A percentile compares a stretch with the other conserved stretches of the same genome.
phyloP scores from a whole-genome alignment of 805 yeast genomes.

The Candida krabiensis region DNA sequence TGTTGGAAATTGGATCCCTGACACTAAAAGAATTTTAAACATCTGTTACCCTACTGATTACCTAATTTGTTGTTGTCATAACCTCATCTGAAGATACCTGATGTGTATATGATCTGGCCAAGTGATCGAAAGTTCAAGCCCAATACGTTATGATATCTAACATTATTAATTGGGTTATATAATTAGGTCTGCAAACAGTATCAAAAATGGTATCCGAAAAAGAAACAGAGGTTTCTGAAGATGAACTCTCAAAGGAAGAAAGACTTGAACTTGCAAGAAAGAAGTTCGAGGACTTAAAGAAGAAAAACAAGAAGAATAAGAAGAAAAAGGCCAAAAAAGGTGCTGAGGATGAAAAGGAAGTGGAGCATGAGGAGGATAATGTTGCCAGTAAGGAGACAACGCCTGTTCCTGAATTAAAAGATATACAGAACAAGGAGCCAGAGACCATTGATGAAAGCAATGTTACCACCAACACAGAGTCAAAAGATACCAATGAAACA shows the following conservation, averaged over 20 bases:
- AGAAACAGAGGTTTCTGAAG: conserved; percentile 13
- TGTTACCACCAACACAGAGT: not conserved
- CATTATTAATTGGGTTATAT: no score
- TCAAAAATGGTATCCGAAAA: not conserved
- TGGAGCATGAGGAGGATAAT: conserved; percentile 4
- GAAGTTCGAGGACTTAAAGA: conserved; percentile 35
- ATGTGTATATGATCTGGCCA: no score
- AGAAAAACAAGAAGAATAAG: conserved; percentile 29
- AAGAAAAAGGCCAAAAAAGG: conserved; percentile 14
- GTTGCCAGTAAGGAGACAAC: not conserved
- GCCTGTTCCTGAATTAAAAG: conserved; percentile 5
- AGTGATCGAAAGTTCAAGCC: no score
- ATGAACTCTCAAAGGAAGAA: conserved; percentile 33
- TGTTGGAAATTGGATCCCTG: no score
- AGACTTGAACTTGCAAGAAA: conserved; percentile 37
- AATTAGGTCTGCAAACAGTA: not conserved
- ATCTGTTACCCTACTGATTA: no score
- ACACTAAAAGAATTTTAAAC: no score
- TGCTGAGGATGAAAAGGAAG: conserved; percentile 7
- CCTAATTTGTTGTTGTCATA: no score
- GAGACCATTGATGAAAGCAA: conserved; percentile 4
- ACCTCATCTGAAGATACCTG: no score
- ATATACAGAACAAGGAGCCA: conserved; percentile 3
- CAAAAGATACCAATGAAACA: conserved; percentile 2
- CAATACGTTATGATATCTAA: no score